Evolutionary conservation across 352 stramenopile genomes (phyloP), one percentile per base, ranked within the genome.

Genomic region (Pythium insidiosum): DNA sequence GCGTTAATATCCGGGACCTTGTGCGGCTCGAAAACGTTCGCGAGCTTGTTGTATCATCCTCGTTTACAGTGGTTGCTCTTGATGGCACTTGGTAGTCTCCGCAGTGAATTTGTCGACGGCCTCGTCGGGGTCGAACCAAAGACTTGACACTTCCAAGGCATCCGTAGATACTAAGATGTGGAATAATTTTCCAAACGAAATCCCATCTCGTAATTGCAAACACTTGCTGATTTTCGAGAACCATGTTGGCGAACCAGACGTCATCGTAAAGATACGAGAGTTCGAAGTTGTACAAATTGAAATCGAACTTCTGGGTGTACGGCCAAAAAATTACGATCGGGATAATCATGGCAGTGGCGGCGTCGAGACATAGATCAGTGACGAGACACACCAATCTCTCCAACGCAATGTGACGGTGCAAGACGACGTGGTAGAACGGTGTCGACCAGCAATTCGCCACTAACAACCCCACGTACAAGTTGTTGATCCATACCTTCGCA

Each of bases 401-500:
- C 5, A 60, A 29, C 4, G 50, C 58, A 7, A 53, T 11, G 4
- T 52, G 13, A 3, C 43, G 41, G 22, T 55, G 50, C 2, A 60
- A 50, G 1, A 68, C 16, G 28, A 49, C 19, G 12, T 38, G 56
- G 15, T 68, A n/a, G 1, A 58, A 22, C n/a, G 58, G 60, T 4
- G 58, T 68, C 0, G 55, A 58, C 51, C 61, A 69, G 29, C 51
- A 68, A 21, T 70, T 79, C n/a, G 49, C 18, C 15, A 73, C 58
- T 11, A 71, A 56, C n/a, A 79, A 24, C 5, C n/a, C 41, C 15
- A 81, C 68, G 3, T 62, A 77, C 5, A 62, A 21, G 35, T 71
- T 61, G 38, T 84, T 84, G 40, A 79, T 65, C 68, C 68, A 81
- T 11, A 59, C 44, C 13, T 59, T 58, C 0, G 68, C 53, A 13